These are phyloP conservation scores for Aspergillus carlsbadensis DNA, from an alignment of 495 filamentous ascomycete genomes.

Conservation along the genomic window DNA sequence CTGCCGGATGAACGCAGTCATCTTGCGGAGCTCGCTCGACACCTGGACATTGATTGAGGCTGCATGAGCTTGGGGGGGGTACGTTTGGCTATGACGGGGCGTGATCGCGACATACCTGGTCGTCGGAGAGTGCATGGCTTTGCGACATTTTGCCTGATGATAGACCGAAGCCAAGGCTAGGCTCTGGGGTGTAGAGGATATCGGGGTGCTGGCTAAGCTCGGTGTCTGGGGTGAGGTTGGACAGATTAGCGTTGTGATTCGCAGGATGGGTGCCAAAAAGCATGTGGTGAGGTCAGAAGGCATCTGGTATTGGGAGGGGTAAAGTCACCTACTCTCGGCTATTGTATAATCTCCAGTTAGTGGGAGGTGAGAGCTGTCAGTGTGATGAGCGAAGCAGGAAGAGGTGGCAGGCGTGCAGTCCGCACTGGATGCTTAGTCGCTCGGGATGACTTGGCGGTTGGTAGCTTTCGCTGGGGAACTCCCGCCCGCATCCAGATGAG, in stretches of 20 bases:
- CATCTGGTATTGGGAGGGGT: neutral
- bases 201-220: slow-evolving; percentile 3
- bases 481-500: slow-evolving; percentile 19
- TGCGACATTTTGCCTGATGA: slow-evolving; percentile 73
- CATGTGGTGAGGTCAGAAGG: slow-evolving; percentile 9
- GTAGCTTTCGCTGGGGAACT: slow-evolving; percentile 28
- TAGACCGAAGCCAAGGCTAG: slow-evolving; percentile 25
- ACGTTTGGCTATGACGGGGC: slow-evolving; percentile 10
- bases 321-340: slow-evolving; percentile 6
- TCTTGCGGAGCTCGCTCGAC: slow-evolving; percentile 94
- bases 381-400: slow-evolving; percentile 3
- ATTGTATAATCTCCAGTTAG: slow-evolving; percentile 15
- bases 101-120: slow-evolving; percentile 65
- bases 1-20: slow-evolving; percentile 99
- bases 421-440: slow-evolving; percentile 11
- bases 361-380: slow-evolving; percentile 12
- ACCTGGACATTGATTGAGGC: slow-evolving; percentile 56
- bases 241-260: slow-evolving; percentile 11
- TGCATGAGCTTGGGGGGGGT: slow-evolving; percentile 17
- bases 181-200: slow-evolving; percentile 20
- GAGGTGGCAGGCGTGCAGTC: slow-evolving; percentile 16
- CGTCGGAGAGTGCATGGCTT: slow-evolving; percentile 91
- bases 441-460: slow-evolving; percentile 9
- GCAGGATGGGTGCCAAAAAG: neutral
- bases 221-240: slow-evolving; percentile 10